Conservation (phyloP, 176 grass and related monocot species). For the Elaeis guineensis region DNA sequence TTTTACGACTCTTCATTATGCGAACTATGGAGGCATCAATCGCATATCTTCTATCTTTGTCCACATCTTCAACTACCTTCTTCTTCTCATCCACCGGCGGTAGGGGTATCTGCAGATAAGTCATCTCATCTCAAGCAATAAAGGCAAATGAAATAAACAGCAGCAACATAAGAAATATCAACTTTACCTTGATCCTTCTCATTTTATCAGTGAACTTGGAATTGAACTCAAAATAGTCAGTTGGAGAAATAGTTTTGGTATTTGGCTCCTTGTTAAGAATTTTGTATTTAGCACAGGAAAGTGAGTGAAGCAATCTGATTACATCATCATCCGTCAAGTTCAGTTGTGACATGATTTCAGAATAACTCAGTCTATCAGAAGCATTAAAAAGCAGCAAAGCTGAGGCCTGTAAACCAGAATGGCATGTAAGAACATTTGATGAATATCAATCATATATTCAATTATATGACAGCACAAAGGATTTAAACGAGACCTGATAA, state of each 20-base stretch:
- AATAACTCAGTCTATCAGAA: constrained; percentile 21
- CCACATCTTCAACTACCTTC: constrained; percentile 26
- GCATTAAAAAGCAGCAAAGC: constrained; percentile 21
- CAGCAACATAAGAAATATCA: background rate
- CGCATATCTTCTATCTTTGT: constrained; percentile 57
- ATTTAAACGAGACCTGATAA: constrained; percentile 46
- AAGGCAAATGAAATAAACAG: no score
- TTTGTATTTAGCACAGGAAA: constrained; percentile 94
- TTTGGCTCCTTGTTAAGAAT: constrained; percentile 86
- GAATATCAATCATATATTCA: no score
- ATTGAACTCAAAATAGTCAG: constrained; percentile 80
- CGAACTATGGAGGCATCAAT: constrained; percentile 61
- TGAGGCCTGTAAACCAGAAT: constrained; percentile 7
- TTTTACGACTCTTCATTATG: constrained; percentile 61
- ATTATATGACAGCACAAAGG: background rate
- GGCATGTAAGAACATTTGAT: no score
- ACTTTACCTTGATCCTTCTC: constrained; percentile 87
- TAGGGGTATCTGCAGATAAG: constrained; percentile 3
- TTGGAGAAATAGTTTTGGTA: constrained; percentile 71
- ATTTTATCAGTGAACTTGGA: constrained; percentile 90
- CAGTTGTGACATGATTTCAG: constrained; percentile 20
- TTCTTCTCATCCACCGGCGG: constrained; percentile 8
- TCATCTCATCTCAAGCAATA: background rate
- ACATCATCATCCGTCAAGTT: constrained; percentile 22
- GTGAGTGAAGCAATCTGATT: constrained; percentile 39